These are phyloP conservation scores for Fusarium anguioides DNA, from an alignment of 2,329 filamentous ascomycete genomes.

Conservation along the genomic window DNA sequence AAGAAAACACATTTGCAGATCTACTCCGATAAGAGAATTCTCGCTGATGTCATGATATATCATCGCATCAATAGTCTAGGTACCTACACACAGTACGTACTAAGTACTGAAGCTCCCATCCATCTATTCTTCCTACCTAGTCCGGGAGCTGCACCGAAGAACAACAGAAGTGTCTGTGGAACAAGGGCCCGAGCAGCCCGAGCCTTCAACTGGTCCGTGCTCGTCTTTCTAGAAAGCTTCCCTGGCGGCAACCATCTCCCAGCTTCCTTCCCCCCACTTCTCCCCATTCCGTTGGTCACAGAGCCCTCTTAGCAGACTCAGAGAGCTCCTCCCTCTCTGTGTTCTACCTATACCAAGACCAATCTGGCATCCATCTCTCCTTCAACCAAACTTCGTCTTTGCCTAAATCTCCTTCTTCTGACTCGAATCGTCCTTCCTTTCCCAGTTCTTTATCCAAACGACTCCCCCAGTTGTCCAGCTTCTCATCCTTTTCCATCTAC, in stretches of 20 bases:
- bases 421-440: background rate
- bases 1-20: constrained; percentile 20
- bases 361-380: constrained; percentile 8
- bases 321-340: constrained; percentile 26
- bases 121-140: constrained; percentile 30
- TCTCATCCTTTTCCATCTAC: constrained; percentile 4
- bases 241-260: constrained; percentile 39
- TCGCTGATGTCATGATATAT: constrained; percentile 10
- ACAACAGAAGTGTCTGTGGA: constrained; percentile 43
- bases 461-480: constrained; percentile 1
- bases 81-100: constrained; percentile 2
- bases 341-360: constrained; percentile 9
- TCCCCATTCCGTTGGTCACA: constrained; percentile 38
- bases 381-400: constrained; percentile 12
- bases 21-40: background rate
- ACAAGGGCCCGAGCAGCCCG: constrained; percentile 38
- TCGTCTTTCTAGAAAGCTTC: constrained; percentile 48
- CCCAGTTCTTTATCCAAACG: constrained; percentile 1
- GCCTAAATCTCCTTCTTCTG: constrained; percentile 7
- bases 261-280: constrained; percentile 35
- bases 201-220: constrained; percentile 37
- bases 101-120: background rate
- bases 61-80: background rate
- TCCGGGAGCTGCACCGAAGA: constrained; percentile 47
- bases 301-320: too few species aligned